Evolutionary conservation across 2,329 filamentous ascomycete genomes (phyloP).

Genomic region (Clonostachys rosea): DNA sequence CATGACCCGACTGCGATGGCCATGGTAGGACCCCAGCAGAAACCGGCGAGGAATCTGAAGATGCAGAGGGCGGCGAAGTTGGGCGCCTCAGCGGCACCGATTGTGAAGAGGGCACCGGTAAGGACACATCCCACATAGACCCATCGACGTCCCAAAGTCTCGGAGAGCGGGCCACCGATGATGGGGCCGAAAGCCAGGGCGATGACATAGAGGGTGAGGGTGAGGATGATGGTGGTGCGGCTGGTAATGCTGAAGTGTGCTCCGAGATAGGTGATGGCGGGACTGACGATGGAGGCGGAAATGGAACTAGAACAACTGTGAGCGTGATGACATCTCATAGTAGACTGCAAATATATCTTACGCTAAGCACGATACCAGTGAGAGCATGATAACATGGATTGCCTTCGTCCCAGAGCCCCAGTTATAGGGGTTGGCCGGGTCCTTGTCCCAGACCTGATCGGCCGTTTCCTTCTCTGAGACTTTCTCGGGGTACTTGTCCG

Average conservation of each 20-base stretch:
- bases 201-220: conserved; percentile 54
- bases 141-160: conserved; percentile 48
- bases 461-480: too few relatives aligned
- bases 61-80: conserved; percentile 45
- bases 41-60: conserved; percentile 51
- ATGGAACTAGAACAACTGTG: neutral
- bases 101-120: conserved; percentile 47
- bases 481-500: too few relatives aligned
- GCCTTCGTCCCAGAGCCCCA: too few relatives aligned
- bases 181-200: conserved; percentile 57
- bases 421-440: too few relatives aligned
- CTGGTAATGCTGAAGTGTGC: too few relatives aligned
- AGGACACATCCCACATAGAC: conserved; percentile 43
- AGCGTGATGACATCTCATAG: neutral
- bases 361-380: too few relatives aligned
- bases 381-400: too few relatives aligned
- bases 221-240: conserved; percentile 51
- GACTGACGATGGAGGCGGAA: too few relatives aligned
- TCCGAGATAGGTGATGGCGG: too few relatives aligned
- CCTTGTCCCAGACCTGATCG: too few relatives aligned
- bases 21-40: conserved; percentile 42
- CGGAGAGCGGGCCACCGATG: conserved; percentile 53
- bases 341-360: neutral
- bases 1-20: conserved; percentile 44
- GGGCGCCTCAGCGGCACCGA: conserved; percentile 47